Evolutionary conservation across 1,284 basidiomycete genomes (phyloP), one percentile per base, ranked within the genome.

Genomic region (Coniferiporia weirii): DNA sequence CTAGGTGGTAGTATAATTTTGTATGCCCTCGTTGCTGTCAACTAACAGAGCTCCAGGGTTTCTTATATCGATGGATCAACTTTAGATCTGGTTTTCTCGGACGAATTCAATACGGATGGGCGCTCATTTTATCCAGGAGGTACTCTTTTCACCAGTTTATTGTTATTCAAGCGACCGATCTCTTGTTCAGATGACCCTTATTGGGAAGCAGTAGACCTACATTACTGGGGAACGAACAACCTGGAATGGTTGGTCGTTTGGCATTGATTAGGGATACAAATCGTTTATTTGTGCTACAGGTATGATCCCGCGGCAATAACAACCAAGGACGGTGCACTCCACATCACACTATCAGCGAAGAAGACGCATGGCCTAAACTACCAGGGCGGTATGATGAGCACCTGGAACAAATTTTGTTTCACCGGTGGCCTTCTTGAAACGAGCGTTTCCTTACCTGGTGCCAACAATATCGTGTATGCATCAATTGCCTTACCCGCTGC

Each of bases 401-500:
- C 80, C 9, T 93, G 92, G 92, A 94, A 94, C 71, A 93, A 97
- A 71, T 91, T 98, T 67, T 98, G 95, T 73, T 98, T 98, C 74
- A 94, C 90, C 0, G 92, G 93, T 38, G 91, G 91, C 20, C 75
- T 91, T 60, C 73, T 93, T 50, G 81, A 87, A 66, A 79, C 81
- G 4, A 79, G 80, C 5, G 84, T 95, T n/a, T 82, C 80, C n/a
- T 75, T 98, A 7, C 95, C 96, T 0, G 96, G 95, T 0, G 73
- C 74, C 15, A 84, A 80, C 66, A 78, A 78, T 57, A 63, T 81
- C 44, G 52, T 64, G 60, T 57, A 54, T 1, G 55, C 53, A 9
- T n/a, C 34, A 15, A 17, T 22, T 8, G 22, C 45, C 4, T 34
- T 13, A 49, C 38, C 32, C 55, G 32, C 38, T 17, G 64, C 57